Percentiles rank a stretch among this genome's conserved stretches.
phyloP scores from a whole-genome alignment of 2,329 filamentous ascomycete species.

The Aspergillus sclerotialis region DNA sequence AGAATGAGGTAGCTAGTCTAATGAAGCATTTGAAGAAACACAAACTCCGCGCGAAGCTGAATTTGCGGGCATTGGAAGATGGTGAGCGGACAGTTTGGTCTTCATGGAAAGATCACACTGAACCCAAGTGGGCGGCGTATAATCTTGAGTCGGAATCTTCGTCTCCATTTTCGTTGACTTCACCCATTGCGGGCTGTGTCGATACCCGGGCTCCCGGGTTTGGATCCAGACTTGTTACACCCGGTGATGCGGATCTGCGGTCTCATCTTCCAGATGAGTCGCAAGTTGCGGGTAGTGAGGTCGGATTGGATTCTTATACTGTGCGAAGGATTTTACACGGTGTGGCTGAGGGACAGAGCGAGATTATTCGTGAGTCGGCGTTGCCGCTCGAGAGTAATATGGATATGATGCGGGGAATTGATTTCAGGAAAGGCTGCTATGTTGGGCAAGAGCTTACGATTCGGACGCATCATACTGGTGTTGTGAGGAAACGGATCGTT shows the following conservation, averaged over 20 bases:
- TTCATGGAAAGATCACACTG: constrained; percentile 56
- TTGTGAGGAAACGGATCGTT: constrained; percentile 83
- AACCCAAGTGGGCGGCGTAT: constrained; percentile 32
- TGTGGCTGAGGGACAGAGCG: constrained; percentile 74
- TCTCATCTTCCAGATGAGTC: constrained; percentile 23
- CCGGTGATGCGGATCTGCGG: constrained; percentile 27
- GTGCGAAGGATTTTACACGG: constrained; percentile 72
- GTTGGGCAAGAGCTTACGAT: constrained; percentile 95
- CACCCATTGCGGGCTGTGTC: constrained; percentile 26
- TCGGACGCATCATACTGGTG: constrained; percentile 85
- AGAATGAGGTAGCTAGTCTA: constrained; percentile 54
- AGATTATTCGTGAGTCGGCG: constrained; percentile 64
- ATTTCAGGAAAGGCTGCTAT: constrained; percentile 96
- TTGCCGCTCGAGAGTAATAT: constrained; percentile 86
- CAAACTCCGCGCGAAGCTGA: constrained; percentile 75
- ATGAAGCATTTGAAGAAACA: constrained; percentile 73
- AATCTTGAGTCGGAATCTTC: constrained; percentile 27
- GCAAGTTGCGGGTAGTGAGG: constrained; percentile 40
- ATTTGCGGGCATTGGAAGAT: constrained; percentile 57
- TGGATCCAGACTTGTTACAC: constrained; percentile 32
- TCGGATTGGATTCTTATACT: constrained; percentile 58
- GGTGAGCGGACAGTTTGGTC: constrained; percentile 66
- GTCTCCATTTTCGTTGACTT: constrained; percentile 21
- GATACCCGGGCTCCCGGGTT: constrained; percentile 36
- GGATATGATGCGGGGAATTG: constrained; percentile 76